Percentiles rank a stretch among this genome's conserved stretches.
Evolutionary conservation across 768 basidiomycete species (phyloP).

Genomic region (Boletus subparvulus): DNA sequence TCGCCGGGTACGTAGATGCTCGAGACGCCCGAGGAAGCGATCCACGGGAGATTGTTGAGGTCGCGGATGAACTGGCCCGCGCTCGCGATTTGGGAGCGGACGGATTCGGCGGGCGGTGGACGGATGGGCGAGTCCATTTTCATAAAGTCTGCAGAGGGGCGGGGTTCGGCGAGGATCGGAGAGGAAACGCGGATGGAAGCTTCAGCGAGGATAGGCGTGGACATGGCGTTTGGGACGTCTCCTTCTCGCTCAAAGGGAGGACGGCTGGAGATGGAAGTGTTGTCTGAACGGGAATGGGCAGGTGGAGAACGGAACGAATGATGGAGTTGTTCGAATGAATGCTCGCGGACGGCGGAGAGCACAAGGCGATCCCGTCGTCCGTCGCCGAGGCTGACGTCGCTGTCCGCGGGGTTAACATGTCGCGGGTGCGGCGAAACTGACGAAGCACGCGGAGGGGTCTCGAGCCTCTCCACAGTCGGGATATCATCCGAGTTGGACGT

Average conservation of each 20-base stretch:
- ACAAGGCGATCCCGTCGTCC: slow-evolving; percentile 26
- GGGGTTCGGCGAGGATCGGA: slow-evolving; percentile 43
- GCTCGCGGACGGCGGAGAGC: slow-evolving; percentile 26
- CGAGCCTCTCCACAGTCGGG: slow-evolving; percentile 29
- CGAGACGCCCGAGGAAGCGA: slow-evolving; percentile 44
- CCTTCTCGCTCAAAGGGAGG: slow-evolving; percentile 21
- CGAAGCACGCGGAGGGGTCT: slow-evolving; percentile 18
- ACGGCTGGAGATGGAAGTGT: slow-evolving; percentile 26
- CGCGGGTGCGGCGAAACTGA: slow-evolving; percentile 25
- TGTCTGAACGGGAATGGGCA: slow-evolving; percentile 20
- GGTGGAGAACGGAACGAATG: slow-evolving; percentile 14
- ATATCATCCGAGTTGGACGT: slow-evolving; percentile 30
- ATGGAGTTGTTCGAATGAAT: slow-evolving; percentile 20
- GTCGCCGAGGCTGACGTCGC: slow-evolving; percentile 20
- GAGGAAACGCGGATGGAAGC: slow-evolving; percentile 29
- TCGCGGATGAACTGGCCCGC: slow-evolving; percentile 37
- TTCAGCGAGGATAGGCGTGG: slow-evolving; percentile 28
- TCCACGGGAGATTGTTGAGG: slow-evolving; percentile 48
- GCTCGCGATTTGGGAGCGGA: slow-evolving; percentile 38
- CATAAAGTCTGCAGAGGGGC: slow-evolving; percentile 45
- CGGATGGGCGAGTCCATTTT: slow-evolving; percentile 49
- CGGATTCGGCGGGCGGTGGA: slow-evolving; percentile 35
- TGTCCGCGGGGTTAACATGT: slow-evolving; percentile 16
- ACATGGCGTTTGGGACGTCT: slow-evolving; percentile 30
- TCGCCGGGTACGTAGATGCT: slow-evolving; percentile 48